These are phyloP conservation scores for Excoecaria agallocha DNA, from an alignment of 345 rosid genomes.

Conservation along the genomic window DNA sequence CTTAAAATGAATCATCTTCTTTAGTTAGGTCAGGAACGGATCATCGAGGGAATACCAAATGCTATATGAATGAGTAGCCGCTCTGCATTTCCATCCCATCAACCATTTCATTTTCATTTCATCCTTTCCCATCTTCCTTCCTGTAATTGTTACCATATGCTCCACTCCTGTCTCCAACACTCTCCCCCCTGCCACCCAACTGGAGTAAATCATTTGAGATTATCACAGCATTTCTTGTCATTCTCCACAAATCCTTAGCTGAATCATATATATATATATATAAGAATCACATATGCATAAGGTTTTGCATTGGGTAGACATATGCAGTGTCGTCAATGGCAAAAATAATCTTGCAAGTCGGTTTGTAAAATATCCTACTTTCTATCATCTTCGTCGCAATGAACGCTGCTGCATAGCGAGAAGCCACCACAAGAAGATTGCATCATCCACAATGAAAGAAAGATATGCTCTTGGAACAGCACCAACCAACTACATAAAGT, in stretches of 20 bases:
- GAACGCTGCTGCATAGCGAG: conserved; percentile 31
- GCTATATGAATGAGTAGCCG: not conserved
- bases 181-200: conserved; percentile 17
- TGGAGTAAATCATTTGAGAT: not conserved
- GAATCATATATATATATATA: no score
- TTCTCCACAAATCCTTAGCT: no score
- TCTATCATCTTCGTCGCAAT: conserved; percentile 22
- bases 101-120: no score
- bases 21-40: no score
- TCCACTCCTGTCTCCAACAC: conserved; percentile 18
- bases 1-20: no score
- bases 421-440: conserved; percentile 29
- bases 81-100: not conserved
- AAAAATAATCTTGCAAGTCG: conserved; percentile 11
- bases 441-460: no score
- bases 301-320: conserved; percentile 14
- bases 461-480: no score
- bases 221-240: not conserved
- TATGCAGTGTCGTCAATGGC: no score
- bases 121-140: no score
- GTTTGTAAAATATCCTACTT: conserved; percentile 24
- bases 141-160: conserved; percentile 13
- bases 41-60: no score
- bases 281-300: conserved; percentile 24
- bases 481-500: not conserved